phyloP scores from a whole-genome alignment of 2,329 filamentous ascomycete species.

The Microdochium paspali region DNA sequence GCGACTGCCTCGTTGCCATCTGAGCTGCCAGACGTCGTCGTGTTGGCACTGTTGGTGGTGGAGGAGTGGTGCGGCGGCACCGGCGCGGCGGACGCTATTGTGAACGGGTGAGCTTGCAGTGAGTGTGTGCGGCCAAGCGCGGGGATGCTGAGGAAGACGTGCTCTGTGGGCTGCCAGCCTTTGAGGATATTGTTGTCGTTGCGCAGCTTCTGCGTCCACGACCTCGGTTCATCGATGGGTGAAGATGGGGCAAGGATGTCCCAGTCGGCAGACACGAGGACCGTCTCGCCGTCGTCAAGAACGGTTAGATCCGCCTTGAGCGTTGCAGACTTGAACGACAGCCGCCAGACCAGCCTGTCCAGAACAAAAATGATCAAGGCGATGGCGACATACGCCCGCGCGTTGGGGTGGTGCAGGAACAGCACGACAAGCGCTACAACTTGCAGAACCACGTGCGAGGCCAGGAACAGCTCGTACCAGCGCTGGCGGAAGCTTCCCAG shows the following conservation, averaged over 20 bases:
- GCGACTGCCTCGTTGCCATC: background rate
- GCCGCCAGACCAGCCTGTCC: constrained; percentile 48
- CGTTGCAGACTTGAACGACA: constrained; percentile 38
- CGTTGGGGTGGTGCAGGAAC: constrained; percentile 47
- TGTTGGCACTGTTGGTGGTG: constrained; percentile 2
- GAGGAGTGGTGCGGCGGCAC: background rate
- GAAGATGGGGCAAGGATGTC: constrained; percentile 16
- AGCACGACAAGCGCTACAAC: constrained; percentile 42
- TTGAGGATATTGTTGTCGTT: constrained; percentile 23
- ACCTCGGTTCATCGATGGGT: constrained; percentile 2
- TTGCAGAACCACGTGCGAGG: constrained; percentile 48
- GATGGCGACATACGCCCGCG: constrained; percentile 40
- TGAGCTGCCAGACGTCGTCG: constrained; percentile 4
- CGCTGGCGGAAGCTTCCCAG: constrained; percentile 47
- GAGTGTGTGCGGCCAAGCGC: constrained; percentile 38
- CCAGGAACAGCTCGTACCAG: constrained; percentile 56
- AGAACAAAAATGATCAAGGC: constrained; percentile 46
- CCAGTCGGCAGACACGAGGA: constrained; percentile 33
- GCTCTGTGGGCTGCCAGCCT: constrained; percentile 53
- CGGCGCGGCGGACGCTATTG: constrained; percentile 52
- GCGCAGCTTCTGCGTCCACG: constrained; percentile 1
- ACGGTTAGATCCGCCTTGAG: constrained; percentile 39
- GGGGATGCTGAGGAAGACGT: constrained; percentile 54
- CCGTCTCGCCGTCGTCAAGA: constrained; percentile 46
- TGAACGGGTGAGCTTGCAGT: constrained; percentile 57